Conservation (phyloP, 805 yeast species). For the Ogataea naganishii region DNA sequence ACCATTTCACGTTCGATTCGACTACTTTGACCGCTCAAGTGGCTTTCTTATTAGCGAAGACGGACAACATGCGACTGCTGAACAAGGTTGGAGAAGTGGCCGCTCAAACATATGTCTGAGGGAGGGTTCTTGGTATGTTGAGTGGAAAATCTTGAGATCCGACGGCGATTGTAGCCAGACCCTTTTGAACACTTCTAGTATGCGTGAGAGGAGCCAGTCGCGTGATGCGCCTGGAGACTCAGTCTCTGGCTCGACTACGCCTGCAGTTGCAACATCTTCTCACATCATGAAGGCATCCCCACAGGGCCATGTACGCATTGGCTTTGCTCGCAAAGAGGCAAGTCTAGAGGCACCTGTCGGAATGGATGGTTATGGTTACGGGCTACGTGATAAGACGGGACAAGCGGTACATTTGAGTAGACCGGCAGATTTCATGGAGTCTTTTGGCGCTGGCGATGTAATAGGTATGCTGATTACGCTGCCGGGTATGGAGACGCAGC, state of each 20-base stretch:
- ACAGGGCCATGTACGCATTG: constrained; percentile 63
- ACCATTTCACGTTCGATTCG: constrained; percentile 50
- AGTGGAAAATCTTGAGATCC: constrained; percentile 49
- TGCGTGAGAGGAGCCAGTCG: too few species aligned
- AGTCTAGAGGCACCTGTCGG: constrained; percentile 94
- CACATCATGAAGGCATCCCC: not conserved
- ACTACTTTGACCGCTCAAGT: constrained; percentile 62
- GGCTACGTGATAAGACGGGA: constrained; percentile 71
- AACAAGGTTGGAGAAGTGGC: constrained; percentile 72
- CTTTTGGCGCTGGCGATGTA: constrained; percentile 65
- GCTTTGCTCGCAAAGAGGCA: constrained; percentile 80
- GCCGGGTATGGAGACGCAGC: constrained; percentile 46
- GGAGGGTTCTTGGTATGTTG: constrained; percentile 78
- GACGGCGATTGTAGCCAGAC: too few species aligned
- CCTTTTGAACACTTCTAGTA: too few species aligned
- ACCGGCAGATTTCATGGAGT: constrained; percentile 49
- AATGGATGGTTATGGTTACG: constrained; percentile 89
- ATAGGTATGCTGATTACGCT: constrained; percentile 70
- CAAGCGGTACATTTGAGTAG: constrained; percentile 70
- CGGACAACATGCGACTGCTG: constrained; percentile 41
- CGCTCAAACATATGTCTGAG: constrained; percentile 67
- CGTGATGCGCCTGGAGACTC: too few species aligned
- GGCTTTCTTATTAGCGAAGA: constrained; percentile 38
- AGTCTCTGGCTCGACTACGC: too few species aligned
- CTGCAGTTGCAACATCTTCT: not conserved